These are phyloP conservation scores for Microstegium vimineum DNA, from an alignment of 176 grass and related monocot genomes.

Conservation along the genomic window DNA sequence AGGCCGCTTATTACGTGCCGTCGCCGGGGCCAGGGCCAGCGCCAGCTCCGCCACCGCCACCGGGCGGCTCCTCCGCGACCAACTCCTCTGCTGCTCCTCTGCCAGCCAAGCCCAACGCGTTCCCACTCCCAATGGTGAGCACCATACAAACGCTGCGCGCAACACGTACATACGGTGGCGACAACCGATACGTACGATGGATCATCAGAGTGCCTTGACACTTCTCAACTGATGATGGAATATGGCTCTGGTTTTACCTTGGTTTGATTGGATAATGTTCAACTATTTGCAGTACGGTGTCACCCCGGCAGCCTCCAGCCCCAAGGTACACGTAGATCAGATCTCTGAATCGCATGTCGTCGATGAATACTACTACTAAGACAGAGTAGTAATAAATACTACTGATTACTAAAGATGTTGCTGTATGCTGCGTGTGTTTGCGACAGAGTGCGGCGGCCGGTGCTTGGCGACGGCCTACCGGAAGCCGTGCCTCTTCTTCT, in stretches of 20 bases:
- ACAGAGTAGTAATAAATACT: no score
- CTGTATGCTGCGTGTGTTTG: background rate
- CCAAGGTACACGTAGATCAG: constrained; percentile 16
- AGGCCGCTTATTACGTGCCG: background rate
- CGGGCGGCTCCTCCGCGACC: background rate
- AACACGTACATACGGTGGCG: background rate
- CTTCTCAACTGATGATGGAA: background rate
- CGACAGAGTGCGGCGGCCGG: constrained; percentile 38
- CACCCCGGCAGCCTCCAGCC: constrained; percentile 58
- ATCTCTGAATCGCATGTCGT: background rate
- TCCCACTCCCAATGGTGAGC: constrained; percentile 16
- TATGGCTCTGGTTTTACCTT: background rate
- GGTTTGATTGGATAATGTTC: background rate
- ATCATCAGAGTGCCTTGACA: background rate
- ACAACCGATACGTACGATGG: background rate
- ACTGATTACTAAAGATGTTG: background rate
- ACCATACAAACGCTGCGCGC: background rate
- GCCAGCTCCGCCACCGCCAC: background rate
- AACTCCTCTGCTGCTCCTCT: background rate
- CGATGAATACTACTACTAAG: background rate
- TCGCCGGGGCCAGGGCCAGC: background rate
- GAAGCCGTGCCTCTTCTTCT: constrained; percentile 88
- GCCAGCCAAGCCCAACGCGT: background rate
- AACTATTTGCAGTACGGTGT: constrained; percentile 41
- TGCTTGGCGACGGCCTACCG: constrained; percentile 70